A percentile compares a stretch with the other conserved stretches of the same genome.
Evolutionary conservation across 306 rosid genomes (phyloP).

Genomic region (Fragaria nilgerrensis): DNA sequence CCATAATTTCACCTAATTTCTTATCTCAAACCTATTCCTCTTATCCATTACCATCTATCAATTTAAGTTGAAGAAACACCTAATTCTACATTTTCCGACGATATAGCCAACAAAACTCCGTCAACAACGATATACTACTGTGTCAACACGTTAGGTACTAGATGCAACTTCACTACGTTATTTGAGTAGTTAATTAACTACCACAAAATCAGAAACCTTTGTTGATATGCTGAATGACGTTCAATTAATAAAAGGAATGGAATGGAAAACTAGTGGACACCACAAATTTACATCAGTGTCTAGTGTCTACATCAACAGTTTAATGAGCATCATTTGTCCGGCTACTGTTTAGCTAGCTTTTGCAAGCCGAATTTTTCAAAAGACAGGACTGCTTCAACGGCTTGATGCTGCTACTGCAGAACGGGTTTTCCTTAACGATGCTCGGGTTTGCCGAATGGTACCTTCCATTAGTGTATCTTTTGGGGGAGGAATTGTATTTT

Average conservation of each 20-base stretch:
- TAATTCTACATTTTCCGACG: too few species aligned
- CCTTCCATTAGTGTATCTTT: slow-evolving; percentile 32
- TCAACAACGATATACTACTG: too few species aligned
- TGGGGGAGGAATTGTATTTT: slow-evolving; percentile 8
- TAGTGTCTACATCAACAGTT: slow-evolving; percentile 31
- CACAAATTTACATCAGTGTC: slow-evolving; percentile 56
- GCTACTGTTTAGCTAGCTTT: slow-evolving; percentile 29
- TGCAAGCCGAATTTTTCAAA: slow-evolving; percentile 23
- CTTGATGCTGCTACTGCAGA: slow-evolving; percentile 38
- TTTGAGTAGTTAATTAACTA: neutral
- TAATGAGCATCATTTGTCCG: slow-evolving; percentile 33
- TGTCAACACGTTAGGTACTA: too few species aligned
- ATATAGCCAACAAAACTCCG: too few species aligned
- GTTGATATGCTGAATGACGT: slow-evolving; percentile 1
- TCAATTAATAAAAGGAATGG: slow-evolving; percentile 44
- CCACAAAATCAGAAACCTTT: slow-evolving; percentile 3
- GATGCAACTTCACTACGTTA: neutral
- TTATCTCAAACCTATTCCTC: too few species aligned
- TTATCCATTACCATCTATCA: too few species aligned
- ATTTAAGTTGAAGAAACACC: too few species aligned
- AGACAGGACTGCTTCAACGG: slow-evolving; percentile 24
- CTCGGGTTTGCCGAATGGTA: slow-evolving; percentile 24
- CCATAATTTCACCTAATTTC: neutral
- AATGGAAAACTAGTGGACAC: slow-evolving; percentile 33
- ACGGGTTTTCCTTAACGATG: slow-evolving; percentile 28